Conservation (phyloP, 1,284 basidiomycete genomes). For the Chondrostereum purpureum region DNA sequence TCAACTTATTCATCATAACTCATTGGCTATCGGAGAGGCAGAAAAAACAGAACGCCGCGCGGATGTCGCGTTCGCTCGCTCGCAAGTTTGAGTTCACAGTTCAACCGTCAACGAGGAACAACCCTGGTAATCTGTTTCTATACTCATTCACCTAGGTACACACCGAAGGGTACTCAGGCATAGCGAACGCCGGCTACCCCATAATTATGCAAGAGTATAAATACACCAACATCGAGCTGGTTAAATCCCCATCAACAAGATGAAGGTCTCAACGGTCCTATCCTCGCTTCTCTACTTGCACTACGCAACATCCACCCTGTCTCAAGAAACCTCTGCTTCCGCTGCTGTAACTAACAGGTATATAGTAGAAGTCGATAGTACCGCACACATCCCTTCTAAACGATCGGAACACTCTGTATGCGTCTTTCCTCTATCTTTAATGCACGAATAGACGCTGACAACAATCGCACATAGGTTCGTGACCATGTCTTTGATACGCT, state of each 20-base stretch:
- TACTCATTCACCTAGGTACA: no score
- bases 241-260: slow-evolving; percentile 4
- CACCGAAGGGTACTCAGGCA: no score
- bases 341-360: not conserved
- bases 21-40: not conserved
- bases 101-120: no score
- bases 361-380: slow-evolving; percentile 1
- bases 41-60: not conserved
- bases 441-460: not conserved
- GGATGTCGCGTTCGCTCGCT: no score
- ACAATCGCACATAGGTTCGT: slow-evolving; percentile 17
- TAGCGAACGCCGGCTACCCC: no score
- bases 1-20: not conserved
- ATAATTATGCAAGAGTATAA: not conserved
- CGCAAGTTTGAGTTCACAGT: not conserved
- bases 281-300: not conserved
- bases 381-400: not conserved
- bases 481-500: slow-evolving; percentile 31
- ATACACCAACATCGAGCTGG: not conserved
- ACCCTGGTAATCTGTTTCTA: not conserved
- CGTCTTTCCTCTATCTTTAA: not conserved
- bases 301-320: not conserved
- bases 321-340: not conserved
- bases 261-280: not conserved
- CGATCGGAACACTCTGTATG: not conserved